A percentile compares a stretch with the other conserved stretches of the same genome.
Evolutionary conservation across 2,329 filamentous ascomycete genomes (phyloP).

Genomic region (Trichophyton benhamiae): DNA sequence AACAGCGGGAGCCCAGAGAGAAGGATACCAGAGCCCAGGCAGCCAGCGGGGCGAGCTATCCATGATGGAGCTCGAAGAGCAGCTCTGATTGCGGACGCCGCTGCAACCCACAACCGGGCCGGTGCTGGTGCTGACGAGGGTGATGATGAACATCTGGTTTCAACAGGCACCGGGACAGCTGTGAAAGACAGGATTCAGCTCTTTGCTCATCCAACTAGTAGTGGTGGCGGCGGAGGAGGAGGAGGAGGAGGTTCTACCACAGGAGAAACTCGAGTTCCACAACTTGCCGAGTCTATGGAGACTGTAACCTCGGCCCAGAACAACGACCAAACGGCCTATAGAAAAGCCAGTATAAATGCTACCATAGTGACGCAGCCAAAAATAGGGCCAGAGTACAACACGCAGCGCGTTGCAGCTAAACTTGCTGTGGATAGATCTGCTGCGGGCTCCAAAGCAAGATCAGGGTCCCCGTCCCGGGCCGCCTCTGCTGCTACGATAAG

Average conservation of each 20-base stretch:
- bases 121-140: background rate
- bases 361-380: background rate
- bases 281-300: background rate
- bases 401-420: slow-evolving; percentile 26
- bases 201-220: slow-evolving; percentile 16
- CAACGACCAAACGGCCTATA: background rate
- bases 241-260: background rate
- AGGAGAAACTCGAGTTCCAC: background rate
- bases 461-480: background rate
- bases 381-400: slow-evolving; percentile 6
- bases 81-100: slow-evolving; percentile 12
- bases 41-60: slow-evolving; percentile 10
- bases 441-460: background rate
- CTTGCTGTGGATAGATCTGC: slow-evolving; percentile 23
- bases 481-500: background rate
- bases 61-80: slow-evolving; percentile 14
- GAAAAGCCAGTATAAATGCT: background rate
- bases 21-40: slow-evolving; percentile 11
- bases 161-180: slow-evolving; percentile 16
- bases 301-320: background rate
- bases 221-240: background rate
- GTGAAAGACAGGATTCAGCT: slow-evolving; percentile 30
- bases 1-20: background rate
- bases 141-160: background rate
- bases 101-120: background rate